Evolutionary conservation across 345 rosid species (phyloP), one percentile per base, ranked within the genome.

Genomic region (Camelina laxa): DNA sequence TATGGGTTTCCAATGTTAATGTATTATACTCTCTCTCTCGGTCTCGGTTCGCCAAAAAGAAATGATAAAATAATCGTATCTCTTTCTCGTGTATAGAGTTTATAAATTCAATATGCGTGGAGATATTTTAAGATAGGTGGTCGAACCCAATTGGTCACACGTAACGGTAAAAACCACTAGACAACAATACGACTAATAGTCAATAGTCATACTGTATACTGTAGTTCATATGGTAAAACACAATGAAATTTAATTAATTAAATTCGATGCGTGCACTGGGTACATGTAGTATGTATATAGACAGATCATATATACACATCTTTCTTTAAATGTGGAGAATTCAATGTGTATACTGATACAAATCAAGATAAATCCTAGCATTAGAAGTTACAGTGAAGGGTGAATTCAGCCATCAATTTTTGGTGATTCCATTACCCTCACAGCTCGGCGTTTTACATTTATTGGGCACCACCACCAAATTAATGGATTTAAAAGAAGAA

Each of bases 391-490:
- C 30, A 51, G 9, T 36, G 20, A 22, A 38, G 21, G 55, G 15
- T 45, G 5, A 16, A 56, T 65, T 56, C 24, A 30, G 58, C 65
- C 77, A 45, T 56, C 30, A 12, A 4, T 33, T 74, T 17, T 56
- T 16, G 71, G 72, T 57, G 31, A 36, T 36, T 56, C 21, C 66
- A 57, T 65, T 16, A 36, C 22, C 15, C 48, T 19, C 44, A 44
- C 24, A 44, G 57, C 49, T 65, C 14, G 59, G 44, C 53, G 22
- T 66, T 58, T 60, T 49, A 74, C 73, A 74, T 74, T 74, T 35
- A 56, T 9, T 58, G 60, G 27, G 21, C 42, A 66, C 53, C 30
- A 66, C 53, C 30, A 27, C 5, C 57, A 21, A 33, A 15, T 4
- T 31, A 44, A n/a, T n/a, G 35, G 17, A 39, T 6, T 64, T 51